Evolutionary conservation across 495 filamentous ascomycete species (phyloP).

Genomic region (Penicillium turbatum): DNA sequence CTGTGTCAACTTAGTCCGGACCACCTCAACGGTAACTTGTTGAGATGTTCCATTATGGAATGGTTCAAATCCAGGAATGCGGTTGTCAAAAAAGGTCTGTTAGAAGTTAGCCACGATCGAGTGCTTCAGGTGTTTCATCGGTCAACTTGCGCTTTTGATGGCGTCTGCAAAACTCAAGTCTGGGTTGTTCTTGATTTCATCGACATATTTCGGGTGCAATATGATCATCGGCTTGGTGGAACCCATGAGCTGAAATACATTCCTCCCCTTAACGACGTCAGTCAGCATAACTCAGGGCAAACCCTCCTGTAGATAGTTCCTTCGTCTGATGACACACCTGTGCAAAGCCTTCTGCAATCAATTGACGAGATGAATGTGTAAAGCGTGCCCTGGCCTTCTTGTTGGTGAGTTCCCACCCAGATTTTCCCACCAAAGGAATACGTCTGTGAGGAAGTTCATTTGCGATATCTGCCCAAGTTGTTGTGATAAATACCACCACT

Average conservation of each 20-base stretch:
- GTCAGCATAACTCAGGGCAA: neutral
- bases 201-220: slow-evolving; percentile 44
- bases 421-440: slow-evolving; percentile 30
- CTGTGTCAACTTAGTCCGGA: slow-evolving; percentile 48
- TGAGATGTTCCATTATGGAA: slow-evolving; percentile 30
- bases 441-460: slow-evolving; percentile 29
- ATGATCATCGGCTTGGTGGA: slow-evolving; percentile 34
- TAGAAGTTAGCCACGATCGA: neutral
- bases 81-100: slow-evolving; percentile 40
- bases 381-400: slow-evolving; percentile 29
- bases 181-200: slow-evolving; percentile 47
- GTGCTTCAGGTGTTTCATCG: neutral
- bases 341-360: slow-evolving; percentile 30
- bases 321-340: slow-evolving; percentile 16
- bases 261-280: slow-evolving; percentile 18
- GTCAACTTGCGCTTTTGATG: slow-evolving; percentile 32
- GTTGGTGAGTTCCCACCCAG: slow-evolving; percentile 30
- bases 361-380: slow-evolving; percentile 17
- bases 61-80: slow-evolving; percentile 45
- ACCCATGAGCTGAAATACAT: slow-evolving; percentile 40
- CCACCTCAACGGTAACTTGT: slow-evolving; percentile 28
- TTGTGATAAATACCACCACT: slow-evolving; percentile 19
- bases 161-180: slow-evolving; percentile 37
- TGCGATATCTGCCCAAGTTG: slow-evolving; percentile 25
- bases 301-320: neutral